Evolutionary conservation across 192 early-diverging fungal genomes (phyloP).

Genomic region (Pilobolus umbonatus): DNA sequence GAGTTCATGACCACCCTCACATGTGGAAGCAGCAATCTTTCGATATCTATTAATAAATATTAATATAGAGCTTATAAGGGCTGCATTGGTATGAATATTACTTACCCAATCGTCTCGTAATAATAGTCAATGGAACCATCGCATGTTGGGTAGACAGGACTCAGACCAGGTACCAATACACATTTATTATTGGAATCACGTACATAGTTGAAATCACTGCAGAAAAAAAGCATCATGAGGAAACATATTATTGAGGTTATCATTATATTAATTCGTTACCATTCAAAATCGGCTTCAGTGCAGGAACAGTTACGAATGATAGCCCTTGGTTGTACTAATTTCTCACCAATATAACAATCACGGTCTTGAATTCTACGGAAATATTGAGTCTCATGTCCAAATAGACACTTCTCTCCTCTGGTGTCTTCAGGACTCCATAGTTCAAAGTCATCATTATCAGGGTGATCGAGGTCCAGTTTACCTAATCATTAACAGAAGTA

Average conservation of each 20-base stretch:
- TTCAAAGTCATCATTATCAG: conserved; percentile 61
- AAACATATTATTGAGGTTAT: not conserved
- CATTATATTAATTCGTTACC: conserved; percentile 30
- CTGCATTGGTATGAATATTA: not conserved
- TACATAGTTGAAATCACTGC: conserved; percentile 73
- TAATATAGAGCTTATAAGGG: not conserved
- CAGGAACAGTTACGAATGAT: conserved; percentile 68
- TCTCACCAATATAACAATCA: conserved; percentile 72
- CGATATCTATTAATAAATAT: conserved; percentile 57
- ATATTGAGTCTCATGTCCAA: conserved; percentile 64
- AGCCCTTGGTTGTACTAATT: conserved; percentile 53
- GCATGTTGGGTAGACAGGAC: conserved; percentile 50
- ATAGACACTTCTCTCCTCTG: conserved; percentile 53
- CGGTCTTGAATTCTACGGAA: conserved; percentile 62
- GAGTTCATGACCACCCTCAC: conserved; percentile 55
- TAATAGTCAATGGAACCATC: conserved; percentile 56
- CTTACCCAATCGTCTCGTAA: conserved; percentile 60
- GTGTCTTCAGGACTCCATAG: conserved; percentile 57
- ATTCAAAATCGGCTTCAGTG: conserved; percentile 79
- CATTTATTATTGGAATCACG: conserved; percentile 59
- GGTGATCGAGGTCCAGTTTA: conserved; percentile 35
- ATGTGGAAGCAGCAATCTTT: conserved; percentile 82
- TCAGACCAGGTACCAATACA: conserved; percentile 55
- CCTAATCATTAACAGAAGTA: conserved; percentile 7
- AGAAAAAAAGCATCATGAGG: not conserved